Base-by-base conservation (phyloP, 2,329 filamentous ascomycete genomes). In the Pseudogymnoascus pannorum region DNA sequence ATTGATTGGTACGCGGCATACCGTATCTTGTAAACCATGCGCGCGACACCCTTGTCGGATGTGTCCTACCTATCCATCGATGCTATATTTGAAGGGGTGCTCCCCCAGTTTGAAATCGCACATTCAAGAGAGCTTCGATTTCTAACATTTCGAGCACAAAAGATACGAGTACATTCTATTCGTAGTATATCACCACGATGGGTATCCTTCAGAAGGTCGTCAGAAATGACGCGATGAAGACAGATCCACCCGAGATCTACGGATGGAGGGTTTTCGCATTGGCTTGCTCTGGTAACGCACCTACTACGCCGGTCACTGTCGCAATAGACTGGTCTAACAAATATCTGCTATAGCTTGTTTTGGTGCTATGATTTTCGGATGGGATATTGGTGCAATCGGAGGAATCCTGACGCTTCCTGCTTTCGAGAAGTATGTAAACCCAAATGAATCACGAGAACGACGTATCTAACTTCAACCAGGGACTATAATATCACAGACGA, bases 341-440 rank as follows among this genome's bases (percentile, higher is more conserved):
- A 12, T 29, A 31, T 20, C 26, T 26, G 4, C n/a, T 54, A 26
- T 60, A 44, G 78, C 84, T 40, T 89, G 86, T 73, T 89, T 88
- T 63, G 87, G 87, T 63, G 87, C 87, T 57, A 84, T 83, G 77
- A 73, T 79, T 9, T 80, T 84, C 65, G 82, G 82, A 48, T 84
- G 83, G 86, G 88, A 91, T 72, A 87, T 89, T 73, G 86, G 88
- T 70, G 87, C 91, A 8, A 91, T 89, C 80, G 88, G 87, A 51
- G 86, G 86, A 61, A 84, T 93, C 65, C 76, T 93, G 61, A 90
- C 87, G 2, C 80, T 92, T 68, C 75, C 80, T 18, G 79, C 79
- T 8, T 90, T 89, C 67, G 78, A 83, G 70, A 71, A 73, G 77
- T 84, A 73, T 54, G 76, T 65, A 22, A 51, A n/a, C 14, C 20